These are phyloP conservation scores for Aspergillus ochraceoroseus DNA, from an alignment of 2,329 filamentous ascomycete species.

Conservation along the genomic window DNA sequence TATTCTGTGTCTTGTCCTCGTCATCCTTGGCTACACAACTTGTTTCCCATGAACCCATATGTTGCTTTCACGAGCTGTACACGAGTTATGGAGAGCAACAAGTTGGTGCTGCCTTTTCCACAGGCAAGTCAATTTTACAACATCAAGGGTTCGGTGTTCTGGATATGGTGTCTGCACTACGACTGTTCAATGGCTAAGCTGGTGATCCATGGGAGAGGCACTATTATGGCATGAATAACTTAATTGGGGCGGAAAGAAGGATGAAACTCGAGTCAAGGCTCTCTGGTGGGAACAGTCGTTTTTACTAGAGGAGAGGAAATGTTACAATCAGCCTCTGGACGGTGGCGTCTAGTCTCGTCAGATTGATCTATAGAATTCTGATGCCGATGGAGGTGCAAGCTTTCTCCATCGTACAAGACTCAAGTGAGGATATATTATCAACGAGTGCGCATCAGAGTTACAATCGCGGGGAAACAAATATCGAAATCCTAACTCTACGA, in stretches of 20 bases:
- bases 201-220: slow-evolving; percentile 14
- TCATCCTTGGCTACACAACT: slow-evolving; percentile 17
- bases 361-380: slow-evolving; percentile 13
- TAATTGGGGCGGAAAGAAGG: slow-evolving; percentile 10
- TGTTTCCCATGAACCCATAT: background rate
- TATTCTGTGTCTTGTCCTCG: slow-evolving; percentile 16
- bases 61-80: background rate
- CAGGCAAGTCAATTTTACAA: slow-evolving; percentile 2
- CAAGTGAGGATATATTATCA: slow-evolving; percentile 19
- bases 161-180: slow-evolving; percentile 14
- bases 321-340: slow-evolving; percentile 11
- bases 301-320: slow-evolving; percentile 15
- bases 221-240: slow-evolving; percentile 9
- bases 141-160: slow-evolving; percentile 11
- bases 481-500: slow-evolving; percentile 28
- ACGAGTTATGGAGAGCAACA: background rate
- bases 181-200: slow-evolving; percentile 7
- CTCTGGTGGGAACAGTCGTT: slow-evolving; percentile 12
- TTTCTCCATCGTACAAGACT: slow-evolving; percentile 12
- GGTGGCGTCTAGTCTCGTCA: slow-evolving; percentile 11
- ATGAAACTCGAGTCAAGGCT: slow-evolving; percentile 12
- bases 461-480: slow-evolving; percentile 25
- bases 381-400: slow-evolving; percentile 9
- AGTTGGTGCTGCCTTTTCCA: slow-evolving; percentile 13
- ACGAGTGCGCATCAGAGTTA: slow-evolving; percentile 20